A percentile compares a stretch with the other conserved stretches of the same genome.
phyloP scores from a whole-genome alignment of 768 basidiomycete species.

The Lentinula raphanica region DNA sequence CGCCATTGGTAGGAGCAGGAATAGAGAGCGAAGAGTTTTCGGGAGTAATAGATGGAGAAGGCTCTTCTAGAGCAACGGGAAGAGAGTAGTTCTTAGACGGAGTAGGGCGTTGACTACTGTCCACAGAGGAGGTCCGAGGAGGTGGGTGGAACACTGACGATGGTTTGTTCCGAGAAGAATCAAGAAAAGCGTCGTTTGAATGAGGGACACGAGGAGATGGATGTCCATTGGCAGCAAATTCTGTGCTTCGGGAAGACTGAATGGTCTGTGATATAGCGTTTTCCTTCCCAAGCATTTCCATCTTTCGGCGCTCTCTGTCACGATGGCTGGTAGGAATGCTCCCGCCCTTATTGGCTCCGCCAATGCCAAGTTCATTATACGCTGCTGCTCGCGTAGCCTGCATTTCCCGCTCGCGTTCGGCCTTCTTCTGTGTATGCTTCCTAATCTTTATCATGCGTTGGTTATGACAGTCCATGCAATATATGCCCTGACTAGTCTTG shows the following conservation, averaged over 20 bases:
- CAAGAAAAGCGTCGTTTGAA: constrained; percentile 34
- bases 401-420: constrained; percentile 52
- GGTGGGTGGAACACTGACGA: constrained; percentile 19
- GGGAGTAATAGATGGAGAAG: not conserved
- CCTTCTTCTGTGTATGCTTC: constrained; percentile 85
- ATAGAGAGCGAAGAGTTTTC: constrained; percentile 14
- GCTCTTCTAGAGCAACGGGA: constrained; percentile 26
- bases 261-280: not conserved
- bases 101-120: constrained; percentile 8
- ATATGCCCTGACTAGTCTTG: constrained; percentile 96
- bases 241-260: constrained; percentile 10
- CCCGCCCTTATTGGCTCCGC: constrained; percentile 1
- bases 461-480: constrained; percentile 98
- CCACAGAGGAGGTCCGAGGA: constrained; percentile 12
- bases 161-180: constrained; percentile 13
- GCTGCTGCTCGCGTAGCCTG: constrained; percentile 28
- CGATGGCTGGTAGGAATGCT: constrained; percentile 8
- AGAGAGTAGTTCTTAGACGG: constrained; percentile 37
- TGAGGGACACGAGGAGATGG: constrained; percentile 21
- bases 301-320: not conserved
- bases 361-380: constrained; percentile 31
- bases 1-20: constrained; percentile 20
- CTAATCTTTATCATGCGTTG: constrained; percentile 92
- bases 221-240: constrained; percentile 24
- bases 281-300: not conserved